Percentiles rank a stretch among this genome's conserved stretches.
Conservation (phyloP, 805 yeast genomes). For the Sugiyamaella smithiae region DNA sequence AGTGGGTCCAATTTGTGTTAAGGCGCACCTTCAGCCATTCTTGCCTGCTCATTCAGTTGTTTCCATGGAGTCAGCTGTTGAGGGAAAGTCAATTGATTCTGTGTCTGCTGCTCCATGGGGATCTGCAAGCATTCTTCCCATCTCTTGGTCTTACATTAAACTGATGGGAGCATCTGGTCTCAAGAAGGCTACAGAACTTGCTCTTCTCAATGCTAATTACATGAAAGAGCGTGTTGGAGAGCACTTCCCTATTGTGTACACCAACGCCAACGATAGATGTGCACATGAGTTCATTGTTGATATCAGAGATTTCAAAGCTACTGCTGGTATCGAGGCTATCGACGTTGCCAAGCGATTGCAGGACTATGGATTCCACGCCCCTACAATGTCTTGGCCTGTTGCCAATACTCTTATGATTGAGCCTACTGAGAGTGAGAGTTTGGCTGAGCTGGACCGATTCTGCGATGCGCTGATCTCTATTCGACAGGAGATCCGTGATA, state of each 20-base stretch:
- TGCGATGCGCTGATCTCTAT: conserved; percentile 83
- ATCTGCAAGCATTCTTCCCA: conserved; percentile 88
- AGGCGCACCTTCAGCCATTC: conserved; percentile 70
- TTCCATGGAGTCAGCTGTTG: conserved; percentile 41
- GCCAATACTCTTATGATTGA: conserved; percentile 97
- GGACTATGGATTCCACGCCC: conserved; percentile 98
- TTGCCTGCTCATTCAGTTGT: conserved; percentile 76
- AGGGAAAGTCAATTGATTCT: conserved; percentile 52
- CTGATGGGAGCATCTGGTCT: conserved; percentile 85
- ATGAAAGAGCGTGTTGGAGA: conserved; percentile 77
- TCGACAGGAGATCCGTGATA: conserved; percentile 73
- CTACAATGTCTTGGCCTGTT: conserved; percentile 98
- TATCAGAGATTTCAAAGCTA: conserved; percentile 72
- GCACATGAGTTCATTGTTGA: conserved; percentile 97
- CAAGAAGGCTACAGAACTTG: conserved; percentile 82
- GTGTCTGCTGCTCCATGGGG: conserved; percentile 96
- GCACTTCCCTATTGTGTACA: conserved; percentile 73
- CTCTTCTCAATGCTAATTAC: conserved; percentile 93
- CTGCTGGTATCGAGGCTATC: conserved; percentile 82
- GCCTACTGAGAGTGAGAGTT: conserved; percentile 93
- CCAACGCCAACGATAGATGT: conserved; percentile 67
- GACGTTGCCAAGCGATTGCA: conserved; percentile 96
- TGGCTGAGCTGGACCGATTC: conserved; percentile 86
- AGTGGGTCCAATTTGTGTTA: conserved; percentile 96
- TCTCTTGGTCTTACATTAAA: conserved; percentile 92